Evolutionary conservation across 2,329 filamentous ascomycete species (phyloP).

Genomic region (Exophiala lecanii-corni): DNA sequence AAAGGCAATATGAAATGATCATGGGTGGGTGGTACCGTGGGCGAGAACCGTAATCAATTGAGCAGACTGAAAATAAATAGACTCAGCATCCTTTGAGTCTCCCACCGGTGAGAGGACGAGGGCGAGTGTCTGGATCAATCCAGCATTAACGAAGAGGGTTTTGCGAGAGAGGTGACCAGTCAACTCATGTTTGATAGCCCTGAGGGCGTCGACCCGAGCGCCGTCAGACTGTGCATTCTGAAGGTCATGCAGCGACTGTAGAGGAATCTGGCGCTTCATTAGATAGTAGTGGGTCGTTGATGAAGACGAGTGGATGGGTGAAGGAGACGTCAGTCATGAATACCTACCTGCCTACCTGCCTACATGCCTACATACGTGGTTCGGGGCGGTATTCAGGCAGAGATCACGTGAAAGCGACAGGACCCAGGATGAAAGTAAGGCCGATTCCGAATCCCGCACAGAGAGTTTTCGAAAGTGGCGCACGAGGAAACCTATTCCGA

Average conservation of each 20-base stretch:
- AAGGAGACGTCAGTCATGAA: too few relatives aligned
- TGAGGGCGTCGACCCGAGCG: constrained; percentile 40
- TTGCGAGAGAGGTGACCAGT: constrained; percentile 86
- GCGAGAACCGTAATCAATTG: constrained; percentile 82
- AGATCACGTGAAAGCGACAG: too few relatives aligned
- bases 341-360: too few relatives aligned
- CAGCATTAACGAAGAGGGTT: constrained; percentile 67
- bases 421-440: too few relatives aligned
- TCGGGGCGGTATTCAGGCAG: too few relatives aligned
- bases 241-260: constrained; percentile 11
- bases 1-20: too few relatives aligned
- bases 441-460: too few relatives aligned
- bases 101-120: constrained; percentile 24
- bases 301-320: not conserved
- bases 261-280: not conserved
- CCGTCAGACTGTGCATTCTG: constrained; percentile 32
- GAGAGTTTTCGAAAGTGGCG: too few relatives aligned
- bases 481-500: too few relatives aligned
- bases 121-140: constrained; percentile 54
- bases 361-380: too few relatives aligned
- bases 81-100: constrained; percentile 57
- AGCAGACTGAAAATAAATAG: constrained; percentile 69
- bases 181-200: constrained; percentile 78
- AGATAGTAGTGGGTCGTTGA: not conserved
- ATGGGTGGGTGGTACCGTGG: too few relatives aligned